Evolutionary conservation across 2,329 filamentous ascomycete genomes (phyloP).

Genomic region (Scedosporium boydii): DNA sequence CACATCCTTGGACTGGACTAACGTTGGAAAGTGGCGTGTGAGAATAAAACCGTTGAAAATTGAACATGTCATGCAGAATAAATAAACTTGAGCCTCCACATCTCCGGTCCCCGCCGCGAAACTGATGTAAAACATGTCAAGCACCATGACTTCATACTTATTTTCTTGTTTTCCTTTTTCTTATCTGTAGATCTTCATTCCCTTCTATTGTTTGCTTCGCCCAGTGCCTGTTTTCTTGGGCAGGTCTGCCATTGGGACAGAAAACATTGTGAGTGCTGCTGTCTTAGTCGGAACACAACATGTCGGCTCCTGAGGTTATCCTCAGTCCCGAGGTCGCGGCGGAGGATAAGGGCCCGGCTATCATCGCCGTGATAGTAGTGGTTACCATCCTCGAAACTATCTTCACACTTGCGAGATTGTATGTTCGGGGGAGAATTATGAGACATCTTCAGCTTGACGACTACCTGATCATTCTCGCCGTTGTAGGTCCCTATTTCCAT

Average conservation of each 20-base stretch:
- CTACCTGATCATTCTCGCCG: constrained; percentile 10
- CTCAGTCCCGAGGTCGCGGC: background rate
- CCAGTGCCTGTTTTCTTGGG: background rate
- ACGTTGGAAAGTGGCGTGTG: no score
- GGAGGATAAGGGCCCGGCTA: constrained; percentile 12
- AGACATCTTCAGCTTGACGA: constrained; percentile 11
- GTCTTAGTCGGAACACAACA: background rate
- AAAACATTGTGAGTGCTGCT: background rate
- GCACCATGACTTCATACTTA: no score
- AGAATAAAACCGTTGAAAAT: no score
- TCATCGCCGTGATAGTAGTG: constrained; percentile 10
- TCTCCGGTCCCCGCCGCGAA: no score
- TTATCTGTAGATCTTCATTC: no score
- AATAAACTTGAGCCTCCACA: no score
- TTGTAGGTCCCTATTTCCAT: background rate
- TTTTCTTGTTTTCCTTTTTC: no score
- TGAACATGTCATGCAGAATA: no score
- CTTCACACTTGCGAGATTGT: constrained; percentile 9
- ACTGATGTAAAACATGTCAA: no score
- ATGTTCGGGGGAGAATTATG: constrained; percentile 10
- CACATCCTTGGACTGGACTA: no score
- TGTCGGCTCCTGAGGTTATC: background rate
- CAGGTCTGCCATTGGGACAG: background rate
- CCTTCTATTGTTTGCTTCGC: no score
- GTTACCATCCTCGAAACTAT: constrained; percentile 11